Percentiles rank a stretch among this genome's conserved stretches.
These are phyloP conservation scores for Rhizoclosmatium globosum DNA, from an alignment of 192 early-diverging fungal species.

Conservation along the genomic window DNA sequence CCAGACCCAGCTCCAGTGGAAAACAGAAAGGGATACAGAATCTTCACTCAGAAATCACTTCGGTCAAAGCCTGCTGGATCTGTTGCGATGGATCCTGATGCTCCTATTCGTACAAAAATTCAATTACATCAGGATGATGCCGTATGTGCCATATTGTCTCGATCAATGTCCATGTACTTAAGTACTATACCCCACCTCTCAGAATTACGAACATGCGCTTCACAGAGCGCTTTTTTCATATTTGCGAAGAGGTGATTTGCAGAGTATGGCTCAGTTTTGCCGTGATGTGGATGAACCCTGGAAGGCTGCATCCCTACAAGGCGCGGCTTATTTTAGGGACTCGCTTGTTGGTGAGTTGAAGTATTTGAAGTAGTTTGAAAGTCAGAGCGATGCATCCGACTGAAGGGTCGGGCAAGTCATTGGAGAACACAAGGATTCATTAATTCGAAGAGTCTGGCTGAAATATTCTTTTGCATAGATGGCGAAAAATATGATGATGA, in stretches of 20 bases:
- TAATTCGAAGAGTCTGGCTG: no score
- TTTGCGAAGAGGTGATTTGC: slow-evolving; percentile 76
- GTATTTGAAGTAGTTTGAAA: slow-evolving; percentile 8
- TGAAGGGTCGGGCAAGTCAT: no score
- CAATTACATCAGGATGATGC: slow-evolving; percentile 43
- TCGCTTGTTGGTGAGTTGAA: slow-evolving; percentile 47
- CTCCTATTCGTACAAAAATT: slow-evolving; percentile 41
- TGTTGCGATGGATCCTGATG: slow-evolving; percentile 56
- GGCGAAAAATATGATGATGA: slow-evolving; percentile 52
- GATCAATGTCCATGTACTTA: no score
- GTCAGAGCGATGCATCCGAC: background rate
- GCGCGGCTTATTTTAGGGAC: slow-evolving; percentile 67
- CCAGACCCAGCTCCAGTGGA: slow-evolving; percentile 41
- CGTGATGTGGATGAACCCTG: slow-evolving; percentile 77
- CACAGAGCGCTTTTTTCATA: slow-evolving; percentile 77
- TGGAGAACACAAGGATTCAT: no score
- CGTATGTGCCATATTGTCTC: slow-evolving; percentile 5
- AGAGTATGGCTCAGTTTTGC: slow-evolving; percentile 76
- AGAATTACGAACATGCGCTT: slow-evolving; percentile 64
- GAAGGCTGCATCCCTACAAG: slow-evolving; percentile 81
- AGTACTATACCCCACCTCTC: background rate
- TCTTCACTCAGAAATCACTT: slow-evolving; percentile 33
- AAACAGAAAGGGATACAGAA: slow-evolving; percentile 44
- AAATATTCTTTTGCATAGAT: slow-evolving; percentile 37
- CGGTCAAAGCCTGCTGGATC: slow-evolving; percentile 18